These are phyloP conservation scores for Porcisia deanei DNA, from an alignment of 208 protist species.

Conservation along the genomic window DNA sequence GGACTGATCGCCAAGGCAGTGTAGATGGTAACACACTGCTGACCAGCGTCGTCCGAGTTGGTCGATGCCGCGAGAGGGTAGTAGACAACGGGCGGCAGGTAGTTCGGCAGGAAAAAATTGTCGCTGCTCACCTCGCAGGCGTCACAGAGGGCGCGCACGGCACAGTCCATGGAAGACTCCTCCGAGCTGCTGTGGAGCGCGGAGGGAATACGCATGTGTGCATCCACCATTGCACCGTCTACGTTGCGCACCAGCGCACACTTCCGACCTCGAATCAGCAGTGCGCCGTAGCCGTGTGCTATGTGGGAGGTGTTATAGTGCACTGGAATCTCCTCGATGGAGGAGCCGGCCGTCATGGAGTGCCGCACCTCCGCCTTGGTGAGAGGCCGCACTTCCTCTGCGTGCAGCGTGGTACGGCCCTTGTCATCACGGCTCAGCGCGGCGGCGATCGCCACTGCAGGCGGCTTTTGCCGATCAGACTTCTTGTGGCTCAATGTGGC, in stretches of 20 bases:
- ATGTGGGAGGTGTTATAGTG: constrained; percentile 64
- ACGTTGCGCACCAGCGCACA: constrained; percentile 69
- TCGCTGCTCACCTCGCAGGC: constrained; percentile 80
- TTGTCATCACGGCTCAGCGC: constrained; percentile 39
- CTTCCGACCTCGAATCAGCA: constrained; percentile 84
- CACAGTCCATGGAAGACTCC: constrained; percentile 64
- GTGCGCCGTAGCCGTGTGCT: constrained; percentile 59
- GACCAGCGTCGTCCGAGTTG: not conserved
- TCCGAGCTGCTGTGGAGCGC: constrained; percentile 32
- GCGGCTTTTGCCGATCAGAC: constrained; percentile 19
- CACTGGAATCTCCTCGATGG: constrained; percentile 47
- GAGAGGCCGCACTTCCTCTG: constrained; percentile 44
- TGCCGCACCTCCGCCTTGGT: constrained; percentile 53
- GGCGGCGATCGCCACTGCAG: constrained; percentile 36
- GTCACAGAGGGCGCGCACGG: constrained; percentile 72
- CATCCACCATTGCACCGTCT: not conserved
- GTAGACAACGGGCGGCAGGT: constrained; percentile 63
- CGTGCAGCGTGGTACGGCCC: constrained; percentile 51
- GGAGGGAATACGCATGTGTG: constrained; percentile 44
- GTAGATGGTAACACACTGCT: constrained; percentile 62
- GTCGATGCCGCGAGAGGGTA: constrained; percentile 26
- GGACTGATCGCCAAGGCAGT: constrained; percentile 57
- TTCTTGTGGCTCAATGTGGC: not conserved
- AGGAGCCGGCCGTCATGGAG: constrained; percentile 60
- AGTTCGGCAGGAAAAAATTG: constrained; percentile 79